phyloP scores from a whole-genome alignment of 257 asterid genomes.

The Galeopsis tetrahit region DNA sequence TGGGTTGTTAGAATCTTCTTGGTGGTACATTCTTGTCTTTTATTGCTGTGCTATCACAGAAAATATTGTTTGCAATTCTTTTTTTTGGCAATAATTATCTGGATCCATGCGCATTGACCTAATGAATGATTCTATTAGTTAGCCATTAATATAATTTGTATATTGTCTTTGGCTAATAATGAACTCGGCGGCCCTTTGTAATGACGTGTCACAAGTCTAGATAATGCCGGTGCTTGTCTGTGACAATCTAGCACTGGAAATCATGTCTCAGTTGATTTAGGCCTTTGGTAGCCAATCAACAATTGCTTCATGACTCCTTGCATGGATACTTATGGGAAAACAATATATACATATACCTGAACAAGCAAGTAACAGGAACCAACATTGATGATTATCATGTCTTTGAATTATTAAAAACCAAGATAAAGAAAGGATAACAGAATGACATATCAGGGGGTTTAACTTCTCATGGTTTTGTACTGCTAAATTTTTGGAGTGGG shows the following conservation, averaged over 20 bases:
- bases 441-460: constrained; percentile 6
- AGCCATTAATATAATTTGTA: not conserved
- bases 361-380: not conserved
- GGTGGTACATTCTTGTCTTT: not conserved
- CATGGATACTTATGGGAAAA: constrained; percentile 1
- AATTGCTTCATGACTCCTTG: not conserved
- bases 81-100: not conserved
- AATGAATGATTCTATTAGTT: constrained; percentile 11
- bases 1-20: not conserved
- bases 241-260: not conserved
- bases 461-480: constrained; percentile 17
- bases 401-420: constrained; percentile 10
- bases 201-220: not conserved
- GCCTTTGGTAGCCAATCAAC: not conserved
- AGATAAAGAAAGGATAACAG: not conserved
- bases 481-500: constrained; percentile 5
- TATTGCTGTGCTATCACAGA: not conserved
- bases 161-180: constrained; percentile 1
- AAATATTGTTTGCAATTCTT: not conserved
- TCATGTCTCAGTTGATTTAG: not conserved
- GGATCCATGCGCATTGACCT: constrained; percentile 21
- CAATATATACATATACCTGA: not conserved
- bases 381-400: not conserved
- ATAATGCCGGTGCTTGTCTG: not conserved
- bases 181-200: not conserved